These are phyloP conservation scores for Camillea tinctor DNA, from an alignment of 2,329 filamentous ascomycete species.

Conservation along the genomic window DNA sequence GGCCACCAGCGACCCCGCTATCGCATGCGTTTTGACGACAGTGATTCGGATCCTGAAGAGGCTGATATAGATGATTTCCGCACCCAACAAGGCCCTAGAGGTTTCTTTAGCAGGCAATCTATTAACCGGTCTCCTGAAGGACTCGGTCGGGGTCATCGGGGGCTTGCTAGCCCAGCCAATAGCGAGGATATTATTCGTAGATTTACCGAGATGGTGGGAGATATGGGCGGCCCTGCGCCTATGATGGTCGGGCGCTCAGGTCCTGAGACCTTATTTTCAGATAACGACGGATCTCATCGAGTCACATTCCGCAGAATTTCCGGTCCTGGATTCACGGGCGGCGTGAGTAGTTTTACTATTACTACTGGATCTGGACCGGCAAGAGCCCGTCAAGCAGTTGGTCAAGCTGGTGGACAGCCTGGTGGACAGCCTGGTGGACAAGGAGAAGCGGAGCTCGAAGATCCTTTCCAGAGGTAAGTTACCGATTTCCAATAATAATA, in stretches of 20 bases:
- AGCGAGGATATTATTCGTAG: slow-evolving; percentile 36
- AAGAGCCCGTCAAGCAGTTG: slow-evolving; percentile 14
- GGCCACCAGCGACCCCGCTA: slow-evolving; percentile 16
- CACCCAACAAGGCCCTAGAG: slow-evolving; percentile 38
- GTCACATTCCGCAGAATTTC: slow-evolving; percentile 35
- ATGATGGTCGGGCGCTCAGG: slow-evolving; percentile 23
- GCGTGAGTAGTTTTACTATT: slow-evolving; percentile 49
- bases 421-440: slow-evolving; percentile 2
- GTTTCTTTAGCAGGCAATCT: slow-evolving; percentile 40
- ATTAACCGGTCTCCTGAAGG: slow-evolving; percentile 28
- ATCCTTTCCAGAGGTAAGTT: slow-evolving; percentile 51
- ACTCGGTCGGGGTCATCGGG: slow-evolving; percentile 9
- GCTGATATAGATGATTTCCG: slow-evolving; percentile 55
- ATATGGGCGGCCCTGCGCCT: slow-evolving; percentile 23
- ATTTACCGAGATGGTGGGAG: slow-evolving; percentile 37
- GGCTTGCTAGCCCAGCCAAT: slow-evolving; percentile 22
- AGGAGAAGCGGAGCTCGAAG: slow-evolving; percentile 25
- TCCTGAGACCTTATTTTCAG: slow-evolving; percentile 24
- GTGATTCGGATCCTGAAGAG: slow-evolving; percentile 58
- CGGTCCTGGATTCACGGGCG: slow-evolving; percentile 36
- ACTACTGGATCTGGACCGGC: slow-evolving; percentile 38
- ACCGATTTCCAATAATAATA: slow-evolving; percentile 7
- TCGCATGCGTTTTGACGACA: slow-evolving; percentile 25
- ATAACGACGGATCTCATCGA: slow-evolving; percentile 15
- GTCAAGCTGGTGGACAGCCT: slow-evolving; percentile 3